Evolutionary conservation across 495 filamentous ascomycete species (phyloP).

Genomic region (Hypoxylon crocopeplum): DNA sequence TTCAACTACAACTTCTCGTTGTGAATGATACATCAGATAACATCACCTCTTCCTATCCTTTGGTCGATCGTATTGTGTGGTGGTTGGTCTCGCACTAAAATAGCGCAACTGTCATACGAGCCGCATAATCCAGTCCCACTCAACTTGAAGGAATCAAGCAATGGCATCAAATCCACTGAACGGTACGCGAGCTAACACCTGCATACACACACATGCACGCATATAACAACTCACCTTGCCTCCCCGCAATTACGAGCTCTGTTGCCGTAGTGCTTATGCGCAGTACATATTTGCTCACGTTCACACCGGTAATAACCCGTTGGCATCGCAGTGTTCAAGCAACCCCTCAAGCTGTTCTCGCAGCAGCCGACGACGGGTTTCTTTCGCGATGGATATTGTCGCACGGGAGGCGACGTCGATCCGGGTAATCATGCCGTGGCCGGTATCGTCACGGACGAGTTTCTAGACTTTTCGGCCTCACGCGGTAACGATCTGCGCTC

Average conservation of each 20-base stretch:
- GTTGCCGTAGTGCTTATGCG: conserved; percentile 15
- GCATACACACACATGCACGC: conserved; percentile 3
- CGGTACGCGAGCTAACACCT: conserved; percentile 20
- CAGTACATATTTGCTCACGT: not conserved
- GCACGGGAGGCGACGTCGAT: conserved; percentile 51
- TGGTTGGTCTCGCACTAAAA: conserved; percentile 5
- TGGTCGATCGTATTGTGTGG: not conserved
- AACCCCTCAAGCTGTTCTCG: conserved; percentile 63
- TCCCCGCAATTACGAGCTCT: conserved; percentile 32
- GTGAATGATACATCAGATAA: not conserved
- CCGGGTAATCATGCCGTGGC: conserved; percentile 60
- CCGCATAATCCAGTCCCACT: conserved; percentile 20
- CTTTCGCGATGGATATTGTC: conserved; percentile 67
- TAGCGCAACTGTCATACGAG: conserved; percentile 31
- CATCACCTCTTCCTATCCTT: not conserved
- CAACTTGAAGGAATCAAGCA: conserved; percentile 6
- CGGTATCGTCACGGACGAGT: conserved; percentile 62
- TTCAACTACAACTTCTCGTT: too few relatives aligned
- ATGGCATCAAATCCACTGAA: conserved; percentile 30
- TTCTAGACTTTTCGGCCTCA: conserved; percentile 64
- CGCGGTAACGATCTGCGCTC: conserved; percentile 63
- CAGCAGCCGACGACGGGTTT: conserved; percentile 64
- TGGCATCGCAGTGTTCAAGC: conserved; percentile 56
- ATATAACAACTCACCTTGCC: conserved; percentile 24
- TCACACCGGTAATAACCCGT: too few relatives aligned